Evolutionary conservation across 1,139 yeast genomes (phyloP).

Genomic region (Debaryomyces sp.): DNA sequence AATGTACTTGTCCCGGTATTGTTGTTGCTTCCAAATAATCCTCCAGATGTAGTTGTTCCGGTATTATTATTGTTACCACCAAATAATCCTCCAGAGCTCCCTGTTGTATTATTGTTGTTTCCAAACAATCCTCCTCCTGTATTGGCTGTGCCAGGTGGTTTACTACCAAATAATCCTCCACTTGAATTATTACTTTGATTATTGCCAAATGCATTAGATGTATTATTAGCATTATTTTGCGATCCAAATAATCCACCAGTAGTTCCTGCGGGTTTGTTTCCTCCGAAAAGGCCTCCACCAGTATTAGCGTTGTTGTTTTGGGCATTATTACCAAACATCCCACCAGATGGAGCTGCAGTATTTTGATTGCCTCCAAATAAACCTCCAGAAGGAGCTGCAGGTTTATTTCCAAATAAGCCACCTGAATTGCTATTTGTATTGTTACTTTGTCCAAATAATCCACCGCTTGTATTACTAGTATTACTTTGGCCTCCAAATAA

Average conservation of each 20-base stretch:
- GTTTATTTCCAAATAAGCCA: slow-evolving; percentile 27
- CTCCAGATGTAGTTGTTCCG: slow-evolving; percentile 17
- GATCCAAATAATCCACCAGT: slow-evolving; percentile 26
- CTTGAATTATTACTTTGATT: slow-evolving; percentile 14
- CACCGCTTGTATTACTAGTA: slow-evolving; percentile 6
- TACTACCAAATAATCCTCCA: slow-evolving; percentile 47
- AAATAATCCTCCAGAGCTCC: slow-evolving; percentile 31
- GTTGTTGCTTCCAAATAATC: slow-evolving; percentile 21
- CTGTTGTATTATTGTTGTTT: slow-evolving; percentile 13
- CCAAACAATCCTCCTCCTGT: slow-evolving; percentile 32
- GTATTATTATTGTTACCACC: slow-evolving; percentile 25
- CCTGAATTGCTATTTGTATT: slow-evolving; percentile 17
- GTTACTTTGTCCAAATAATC: slow-evolving; percentile 9
- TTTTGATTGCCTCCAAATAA: slow-evolving; percentile 23
- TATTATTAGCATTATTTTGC: slow-evolving; percentile 11
- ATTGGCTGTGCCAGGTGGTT: slow-evolving; percentile 14
- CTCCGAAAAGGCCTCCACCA: slow-evolving; percentile 24
- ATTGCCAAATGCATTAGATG: slow-evolving; percentile 21
- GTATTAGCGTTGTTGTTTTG: slow-evolving; percentile 14
- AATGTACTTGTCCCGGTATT: background rate
- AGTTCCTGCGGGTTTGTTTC: slow-evolving; percentile 16
- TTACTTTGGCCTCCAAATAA: slow-evolving; percentile 21
- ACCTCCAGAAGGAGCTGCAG: slow-evolving; percentile 25
- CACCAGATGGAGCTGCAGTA: slow-evolving; percentile 19
- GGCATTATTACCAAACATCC: slow-evolving; percentile 42